Evolutionary conservation across 768 basidiomycete genomes (phyloP).

Genomic region (Russula compacta): DNA sequence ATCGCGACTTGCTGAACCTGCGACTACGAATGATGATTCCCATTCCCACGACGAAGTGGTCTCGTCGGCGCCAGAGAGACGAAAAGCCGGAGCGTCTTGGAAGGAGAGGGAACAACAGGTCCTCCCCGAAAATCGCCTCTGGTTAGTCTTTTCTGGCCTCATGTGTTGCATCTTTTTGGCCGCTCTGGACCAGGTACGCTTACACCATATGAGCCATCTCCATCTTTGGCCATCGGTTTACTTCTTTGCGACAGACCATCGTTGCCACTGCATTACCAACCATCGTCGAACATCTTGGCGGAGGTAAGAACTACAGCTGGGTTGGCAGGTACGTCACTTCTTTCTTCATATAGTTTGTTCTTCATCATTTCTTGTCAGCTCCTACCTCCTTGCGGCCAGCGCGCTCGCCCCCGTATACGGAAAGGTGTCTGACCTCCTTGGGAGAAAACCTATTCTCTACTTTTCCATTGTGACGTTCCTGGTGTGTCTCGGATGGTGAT

Average conservation of each 20-base stretch:
- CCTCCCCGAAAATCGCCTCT: conserved; percentile 35
- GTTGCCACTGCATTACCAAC: conserved; percentile 44
- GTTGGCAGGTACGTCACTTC: conserved; percentile 33
- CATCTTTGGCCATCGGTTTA: neutral
- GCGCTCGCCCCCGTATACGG: conserved; percentile 68
- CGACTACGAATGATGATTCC: neutral
- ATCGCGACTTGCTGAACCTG: neutral
- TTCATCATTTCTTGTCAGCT: conserved; percentile 31
- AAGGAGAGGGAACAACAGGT: conserved; percentile 33
- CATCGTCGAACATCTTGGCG: conserved; percentile 37
- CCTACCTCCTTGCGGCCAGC: conserved; percentile 64
- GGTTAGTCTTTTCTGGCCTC: conserved; percentile 36
- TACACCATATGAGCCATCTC: neutral
- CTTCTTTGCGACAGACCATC: conserved; percentile 28
- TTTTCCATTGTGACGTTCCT: conserved; percentile 58
- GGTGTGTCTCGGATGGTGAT: conserved; percentile 30
- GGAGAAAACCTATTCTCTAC: conserved; percentile 66
- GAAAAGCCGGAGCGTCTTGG: conserved; percentile 31
- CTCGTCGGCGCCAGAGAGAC: neutral
- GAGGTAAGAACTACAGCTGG: conserved; percentile 40
- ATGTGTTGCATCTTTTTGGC: conserved; percentile 39
- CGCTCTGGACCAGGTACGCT: conserved; percentile 38
- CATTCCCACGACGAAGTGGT: neutral
- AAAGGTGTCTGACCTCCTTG: conserved; percentile 58
- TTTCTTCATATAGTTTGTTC: neutral